phyloP scores from a whole-genome alignment of 176 grass and related monocot species.

The Rhynchospora tenuis region DNA sequence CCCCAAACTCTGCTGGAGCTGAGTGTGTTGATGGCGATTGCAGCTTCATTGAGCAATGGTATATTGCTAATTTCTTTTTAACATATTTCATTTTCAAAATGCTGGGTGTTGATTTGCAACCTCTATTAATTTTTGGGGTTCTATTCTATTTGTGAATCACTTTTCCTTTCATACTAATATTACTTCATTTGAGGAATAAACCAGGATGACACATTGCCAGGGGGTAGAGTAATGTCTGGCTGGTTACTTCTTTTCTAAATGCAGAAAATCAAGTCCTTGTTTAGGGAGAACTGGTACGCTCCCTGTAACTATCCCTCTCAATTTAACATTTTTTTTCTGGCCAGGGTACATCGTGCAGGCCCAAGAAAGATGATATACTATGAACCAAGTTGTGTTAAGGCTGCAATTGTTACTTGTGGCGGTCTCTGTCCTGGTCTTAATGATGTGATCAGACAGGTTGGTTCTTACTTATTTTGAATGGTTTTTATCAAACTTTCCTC shows the following conservation, averaged over 20 bases:
- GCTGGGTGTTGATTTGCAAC: neutral
- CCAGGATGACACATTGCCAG: neutral
- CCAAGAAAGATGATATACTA: constrained; percentile 91
- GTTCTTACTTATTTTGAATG: neutral
- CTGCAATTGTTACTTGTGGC: constrained; percentile 89
- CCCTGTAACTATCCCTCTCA: neutral
- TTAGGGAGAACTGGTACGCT: neutral
- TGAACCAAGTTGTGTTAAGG: constrained; percentile 80
- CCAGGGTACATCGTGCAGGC: constrained; percentile 88
- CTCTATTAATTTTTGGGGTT: neutral
- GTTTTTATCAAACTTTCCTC: neutral
- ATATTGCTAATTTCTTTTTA: neutral
- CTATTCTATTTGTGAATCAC: neutral
- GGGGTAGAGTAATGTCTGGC: neutral
- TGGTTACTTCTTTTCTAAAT: constrained; percentile 1
- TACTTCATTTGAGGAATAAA: neutral
- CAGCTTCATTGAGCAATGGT: constrained; percentile 94
- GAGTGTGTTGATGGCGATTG: constrained; percentile 77
- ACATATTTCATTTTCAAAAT: constrained; percentile 8
- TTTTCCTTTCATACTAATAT: constrained; percentile 3
- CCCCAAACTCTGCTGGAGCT: constrained; percentile 83
- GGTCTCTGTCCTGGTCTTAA: constrained; percentile 96
- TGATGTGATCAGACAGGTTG: constrained; percentile 91
- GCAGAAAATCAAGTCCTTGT: neutral
- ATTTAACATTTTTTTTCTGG: neutral